Percentiles rank a stretch among this genome's conserved stretches.
Evolutionary conservation across 1,139 yeast species (phyloP).

Genomic region (Pichia sp.): DNA sequence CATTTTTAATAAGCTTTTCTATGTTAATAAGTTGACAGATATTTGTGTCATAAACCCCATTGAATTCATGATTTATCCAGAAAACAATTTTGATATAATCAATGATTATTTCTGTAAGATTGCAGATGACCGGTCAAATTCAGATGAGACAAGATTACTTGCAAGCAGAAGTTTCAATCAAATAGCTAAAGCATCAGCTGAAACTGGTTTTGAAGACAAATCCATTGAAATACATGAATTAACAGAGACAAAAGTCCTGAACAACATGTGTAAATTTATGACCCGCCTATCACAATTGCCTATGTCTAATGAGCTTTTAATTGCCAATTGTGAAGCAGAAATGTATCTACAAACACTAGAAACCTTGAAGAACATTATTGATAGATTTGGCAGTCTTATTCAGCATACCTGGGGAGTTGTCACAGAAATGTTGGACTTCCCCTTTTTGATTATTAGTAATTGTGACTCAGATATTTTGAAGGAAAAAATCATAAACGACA

Average conservation of each 20-base stretch:
- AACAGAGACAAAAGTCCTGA: constrained; percentile 39
- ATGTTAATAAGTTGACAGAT: constrained; percentile 39
- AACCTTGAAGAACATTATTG: constrained; percentile 65
- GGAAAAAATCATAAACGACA: constrained; percentile 37
- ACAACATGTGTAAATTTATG: constrained; percentile 37
- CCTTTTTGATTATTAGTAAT: constrained; percentile 45
- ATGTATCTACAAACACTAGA: constrained; percentile 59
- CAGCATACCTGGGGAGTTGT: constrained; percentile 63
- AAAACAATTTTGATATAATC: constrained; percentile 45
- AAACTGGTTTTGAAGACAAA: constrained; percentile 39
- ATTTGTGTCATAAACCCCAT: constrained; percentile 47
- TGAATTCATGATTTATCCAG: constrained; percentile 42
- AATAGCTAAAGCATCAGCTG: constrained; percentile 45
- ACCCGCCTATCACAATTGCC: constrained; percentile 37
- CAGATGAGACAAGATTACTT: constrained; percentile 43
- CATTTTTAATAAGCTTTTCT: constrained; percentile 42
- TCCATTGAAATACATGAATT: constrained; percentile 2
- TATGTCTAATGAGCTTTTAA: constrained; percentile 39
- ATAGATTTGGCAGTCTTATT: constrained; percentile 64
- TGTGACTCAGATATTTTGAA: constrained; percentile 33
- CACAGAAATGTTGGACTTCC: constrained; percentile 62
- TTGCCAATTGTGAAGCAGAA: constrained; percentile 56
- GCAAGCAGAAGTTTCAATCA: constrained; percentile 48
- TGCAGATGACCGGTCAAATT: constrained; percentile 36
- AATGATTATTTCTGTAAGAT: constrained; percentile 46